phyloP scores from a whole-genome alignment of 179 eudicot genomes.

The Pouteria campechiana region DNA sequence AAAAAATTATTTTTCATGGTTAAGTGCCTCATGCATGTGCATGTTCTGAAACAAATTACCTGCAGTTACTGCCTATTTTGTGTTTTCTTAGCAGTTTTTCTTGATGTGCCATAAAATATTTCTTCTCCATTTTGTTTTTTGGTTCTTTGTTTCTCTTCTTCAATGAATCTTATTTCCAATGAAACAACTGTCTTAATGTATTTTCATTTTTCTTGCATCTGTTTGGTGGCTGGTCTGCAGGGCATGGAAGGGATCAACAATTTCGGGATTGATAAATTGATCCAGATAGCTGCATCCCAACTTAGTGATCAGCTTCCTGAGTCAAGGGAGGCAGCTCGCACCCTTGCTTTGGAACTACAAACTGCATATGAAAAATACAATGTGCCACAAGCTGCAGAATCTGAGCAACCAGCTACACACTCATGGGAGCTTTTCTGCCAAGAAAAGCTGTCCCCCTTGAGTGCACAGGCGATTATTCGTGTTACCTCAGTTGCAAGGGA shows the following conservation, averaged over 20 bases:
- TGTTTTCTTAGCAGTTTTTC: too few species aligned
- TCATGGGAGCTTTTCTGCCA: constrained; percentile 56
- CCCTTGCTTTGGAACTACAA: constrained; percentile 47
- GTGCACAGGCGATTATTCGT: constrained; percentile 64
- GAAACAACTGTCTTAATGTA: not conserved
- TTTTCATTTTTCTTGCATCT: not conserved
- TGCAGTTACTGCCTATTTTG: too few species aligned
- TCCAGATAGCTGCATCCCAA: constrained; percentile 55
- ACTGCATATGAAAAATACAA: constrained; percentile 30
- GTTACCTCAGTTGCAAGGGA: constrained; percentile 35
- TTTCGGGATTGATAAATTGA: constrained; percentile 51
- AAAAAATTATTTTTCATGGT: too few species aligned
- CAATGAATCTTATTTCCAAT: too few species aligned
- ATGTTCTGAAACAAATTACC: too few species aligned
- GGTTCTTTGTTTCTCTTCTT: too few species aligned
- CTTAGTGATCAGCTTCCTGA: constrained; percentile 72
- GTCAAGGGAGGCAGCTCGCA: constrained; percentile 68
- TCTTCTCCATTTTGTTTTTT: too few species aligned
- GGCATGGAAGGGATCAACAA: constrained; percentile 41
- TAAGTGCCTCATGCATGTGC: too few species aligned
- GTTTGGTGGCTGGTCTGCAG: constrained; percentile 12
- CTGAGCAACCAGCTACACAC: constrained; percentile 20
- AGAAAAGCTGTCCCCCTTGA: constrained; percentile 44
- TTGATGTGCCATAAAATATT: too few species aligned
- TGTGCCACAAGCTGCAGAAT: constrained; percentile 4